phyloP scores from a whole-genome alignment of 495 filamentous ascomycete species.

The Rostrohypoxylon terebratum region DNA sequence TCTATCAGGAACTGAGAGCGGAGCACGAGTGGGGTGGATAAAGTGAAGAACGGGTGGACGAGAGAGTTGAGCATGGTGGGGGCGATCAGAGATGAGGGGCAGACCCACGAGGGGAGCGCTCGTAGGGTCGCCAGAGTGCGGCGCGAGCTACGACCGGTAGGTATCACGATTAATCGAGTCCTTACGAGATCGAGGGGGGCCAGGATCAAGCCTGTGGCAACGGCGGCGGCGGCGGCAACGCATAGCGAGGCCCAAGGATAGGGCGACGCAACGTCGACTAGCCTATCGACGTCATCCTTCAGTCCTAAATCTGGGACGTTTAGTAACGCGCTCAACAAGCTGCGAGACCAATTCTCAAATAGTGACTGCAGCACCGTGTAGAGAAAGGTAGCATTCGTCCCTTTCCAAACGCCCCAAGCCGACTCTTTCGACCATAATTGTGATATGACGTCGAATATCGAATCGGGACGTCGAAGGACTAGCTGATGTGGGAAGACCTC shows the following conservation, averaged over 20 bases:
- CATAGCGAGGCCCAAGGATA: constrained; percentile 78
- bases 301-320: constrained; percentile 84
- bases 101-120: constrained; percentile 78
- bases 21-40: constrained; percentile 83
- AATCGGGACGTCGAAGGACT: constrained; percentile 73
- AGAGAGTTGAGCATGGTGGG: constrained; percentile 89
- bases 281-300: constrained; percentile 61
- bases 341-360: constrained; percentile 85
- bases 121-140: constrained; percentile 80
- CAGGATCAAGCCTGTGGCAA: constrained; percentile 80
- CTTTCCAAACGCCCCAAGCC: constrained; percentile 94
- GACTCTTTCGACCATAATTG: constrained; percentile 91
- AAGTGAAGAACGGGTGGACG: constrained; percentile 81
- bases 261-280: constrained; percentile 72
- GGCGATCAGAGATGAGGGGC: constrained; percentile 75
- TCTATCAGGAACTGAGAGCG: constrained; percentile 82
- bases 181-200: constrained; percentile 90
- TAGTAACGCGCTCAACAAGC: constrained; percentile 82
- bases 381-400: constrained; percentile 88
- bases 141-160: constrained; percentile 75
- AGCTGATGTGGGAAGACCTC: constrained; percentile 69
- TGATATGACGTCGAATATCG: constrained; percentile 80
- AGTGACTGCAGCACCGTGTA: constrained; percentile 87
- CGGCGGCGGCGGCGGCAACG: constrained; percentile 85
- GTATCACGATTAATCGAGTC: constrained; percentile 87